phyloP scores from a whole-genome alignment of 2,329 filamentous ascomycete genomes.

The Cladosporium sp. region DNA sequence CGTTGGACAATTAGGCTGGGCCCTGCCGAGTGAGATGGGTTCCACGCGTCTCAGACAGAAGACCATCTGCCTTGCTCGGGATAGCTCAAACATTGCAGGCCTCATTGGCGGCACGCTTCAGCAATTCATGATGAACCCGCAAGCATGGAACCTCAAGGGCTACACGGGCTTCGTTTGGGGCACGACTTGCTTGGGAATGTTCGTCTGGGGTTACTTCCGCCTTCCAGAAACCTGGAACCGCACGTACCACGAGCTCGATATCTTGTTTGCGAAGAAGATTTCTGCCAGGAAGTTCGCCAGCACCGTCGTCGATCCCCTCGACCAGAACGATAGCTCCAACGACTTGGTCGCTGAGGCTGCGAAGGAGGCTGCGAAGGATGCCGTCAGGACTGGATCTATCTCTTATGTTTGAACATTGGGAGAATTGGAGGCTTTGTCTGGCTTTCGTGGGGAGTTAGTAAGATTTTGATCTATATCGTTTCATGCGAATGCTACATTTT shows the following conservation, averaged over 20 bases:
- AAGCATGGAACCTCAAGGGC: conserved; percentile 25
- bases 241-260: conserved; percentile 34
- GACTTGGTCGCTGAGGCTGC: conserved; percentile 7
- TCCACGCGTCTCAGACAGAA: conserved; percentile 19
- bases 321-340: conserved; percentile 5
- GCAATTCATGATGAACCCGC: conserved; percentile 7
- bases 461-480: too few relatives aligned
- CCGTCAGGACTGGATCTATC: conserved; percentile 8
- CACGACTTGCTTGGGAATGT: conserved; percentile 22
- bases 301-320: conserved; percentile 18
- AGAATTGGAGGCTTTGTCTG: too few relatives aligned
- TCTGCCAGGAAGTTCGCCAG: conserved; percentile 24
- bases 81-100: not conserved
- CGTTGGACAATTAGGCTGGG: conserved; percentile 19
- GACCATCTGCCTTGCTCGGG: conserved; percentile 20
- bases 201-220: conserved; percentile 30
- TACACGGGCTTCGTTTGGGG: conserved; percentile 32
- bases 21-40: conserved; percentile 18
- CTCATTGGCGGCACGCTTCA: not conserved
- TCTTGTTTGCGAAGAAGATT: conserved; percentile 32
- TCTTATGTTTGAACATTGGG: not conserved
- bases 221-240: conserved; percentile 33
- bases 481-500: too few relatives aligned
- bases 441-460: too few relatives aligned
- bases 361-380: conserved; percentile 11